Percentiles rank a stretch among this genome's conserved stretches.
Evolutionary conservation across 2,329 filamentous ascomycete genomes (phyloP).

Genomic region (Elsinoe australis): DNA sequence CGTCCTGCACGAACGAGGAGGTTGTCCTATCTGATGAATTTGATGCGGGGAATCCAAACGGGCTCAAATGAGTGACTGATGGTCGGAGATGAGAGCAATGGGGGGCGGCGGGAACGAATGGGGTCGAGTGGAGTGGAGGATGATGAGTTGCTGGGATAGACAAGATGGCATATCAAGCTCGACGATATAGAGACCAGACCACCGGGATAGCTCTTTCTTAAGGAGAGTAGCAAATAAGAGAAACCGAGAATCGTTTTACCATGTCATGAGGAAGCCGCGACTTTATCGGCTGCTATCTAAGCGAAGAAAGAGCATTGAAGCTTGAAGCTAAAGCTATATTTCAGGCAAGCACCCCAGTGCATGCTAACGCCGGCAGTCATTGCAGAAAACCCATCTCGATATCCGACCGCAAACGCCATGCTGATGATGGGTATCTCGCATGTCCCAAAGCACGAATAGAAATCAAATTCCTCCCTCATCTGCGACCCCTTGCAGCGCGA

Average conservation of each 20-base stretch:
- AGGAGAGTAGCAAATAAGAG: neutral
- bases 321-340: too few relatives aligned
- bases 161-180: neutral
- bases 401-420: slow-evolving; percentile 7
- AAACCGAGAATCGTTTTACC: too few relatives aligned
- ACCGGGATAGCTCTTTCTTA: neutral
- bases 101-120: slow-evolving; percentile 11
- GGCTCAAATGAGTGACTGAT: slow-evolving; percentile 17
- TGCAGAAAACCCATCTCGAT: too few relatives aligned
- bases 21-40: slow-evolving; percentile 16
- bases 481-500: slow-evolving; percentile 18
- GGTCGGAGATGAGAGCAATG: slow-evolving; percentile 16
- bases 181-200: neutral
- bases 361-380: too few relatives aligned
- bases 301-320: too few relatives aligned
- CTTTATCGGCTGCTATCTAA: too few relatives aligned
- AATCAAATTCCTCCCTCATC: neutral
- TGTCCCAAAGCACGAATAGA: neutral
- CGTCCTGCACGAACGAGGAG: slow-evolving; percentile 8
- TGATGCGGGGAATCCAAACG: slow-evolving; percentile 15
- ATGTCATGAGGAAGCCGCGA: too few relatives aligned
- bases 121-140: neutral
- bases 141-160: neutral
- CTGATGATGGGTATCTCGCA: slow-evolving; percentile 11
- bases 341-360: too few relatives aligned